Base-by-base conservation (phyloP, 2,329 filamentous ascomycete genomes). In the Dactylonectria estremocensis region DNA sequence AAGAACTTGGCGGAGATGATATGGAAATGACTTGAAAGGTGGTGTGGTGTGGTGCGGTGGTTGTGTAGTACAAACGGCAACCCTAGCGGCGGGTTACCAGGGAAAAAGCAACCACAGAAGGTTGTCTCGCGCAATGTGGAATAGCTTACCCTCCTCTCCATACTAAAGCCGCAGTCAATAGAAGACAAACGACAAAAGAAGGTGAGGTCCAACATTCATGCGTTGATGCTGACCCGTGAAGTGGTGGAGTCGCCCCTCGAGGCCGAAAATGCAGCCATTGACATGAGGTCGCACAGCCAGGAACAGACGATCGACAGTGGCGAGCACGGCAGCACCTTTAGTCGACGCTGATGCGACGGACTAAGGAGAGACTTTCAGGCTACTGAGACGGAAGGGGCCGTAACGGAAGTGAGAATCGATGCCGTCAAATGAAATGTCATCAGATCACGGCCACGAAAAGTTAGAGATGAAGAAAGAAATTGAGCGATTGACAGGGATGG, bases 41-140 rank as follows among this genome's bases (percentile, higher is more conserved):
- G 66, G 70, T 74, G 73, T 65, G 71, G 58, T 67, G 56, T 40
- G 31, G 22, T 11, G 28, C 18, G 61, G 71, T 72, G 64, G 53
- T 58, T 72, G 68, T 14, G 61, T 40, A 16, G 40, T 43, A 43
- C 35, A 37, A 37, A 50, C 52, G 45, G 57, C 68, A 61, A 69
- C 66, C 71, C 66, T 45, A 67, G 67, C 68, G 66, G 70, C 69
- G 72, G 66, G 60, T 24, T 18, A 14, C 22, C 24, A 28, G 24
- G 24, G 7, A 67, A 74, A 74, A 74, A 74, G 72, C 69, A 74
- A 74, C 55, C 24, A 74, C 56, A 64, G 62, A 71, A 74, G 73
- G 72, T 75, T 75, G 72, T 75, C 75, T 75, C 24, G 73, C 68
- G 49, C 35, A 67, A 52, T 28, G 61, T 61, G 58, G 59, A 31